Base-by-base conservation (phyloP, 2,329 filamentous ascomycete genomes). In the Rosellinia necatrix region DNA sequence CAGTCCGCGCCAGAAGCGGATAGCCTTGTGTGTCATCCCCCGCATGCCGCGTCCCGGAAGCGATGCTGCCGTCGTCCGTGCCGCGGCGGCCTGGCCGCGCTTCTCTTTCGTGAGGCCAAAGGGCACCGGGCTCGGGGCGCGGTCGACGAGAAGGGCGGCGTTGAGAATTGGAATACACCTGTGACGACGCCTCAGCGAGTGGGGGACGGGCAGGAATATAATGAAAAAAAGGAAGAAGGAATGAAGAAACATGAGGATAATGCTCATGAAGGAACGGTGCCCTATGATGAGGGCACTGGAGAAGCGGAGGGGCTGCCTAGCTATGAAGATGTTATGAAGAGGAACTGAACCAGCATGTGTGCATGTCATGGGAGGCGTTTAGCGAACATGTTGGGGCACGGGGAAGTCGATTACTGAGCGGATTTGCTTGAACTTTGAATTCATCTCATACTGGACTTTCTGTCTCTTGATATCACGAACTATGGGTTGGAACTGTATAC, bases 291-390 rank as follows among this genome's bases (percentile, higher is more conserved):
- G 7, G 27, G n/a, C 6, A 4, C 25, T 27, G 22, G 6, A 15
- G 34, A 25, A 41, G 35, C 15, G 6, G 42, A 8, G 21, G 19
- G 6, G n/a, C 34, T 17, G 15, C 50, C 35, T 9, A 44, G 43
- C 6, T 48, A 48, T 25, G 24, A 53, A 24, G 19, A 15, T n/a
- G 50, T 17, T 10, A 25, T 53, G 35, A 48, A 53, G 27, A 53
- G 34, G 13, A 24, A 22, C 13, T 43, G 29, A 13, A 40, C 27
- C 9, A 22, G 30, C 15, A 25, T 19, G 22, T 21, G 25, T 15
- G 10, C 22, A 21, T 3, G 10, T 25, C 4, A 42, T 21, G n/a
- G 10, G 29, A 32, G 7, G 21, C 8, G 10, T 22, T 24, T 46
- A 17, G 29, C 6, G 17, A 9, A 27, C 7, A 9, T 46, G 19